A percentile compares a stretch with the other conserved stretches of the same genome.
Evolutionary conservation across 805 yeast genomes (phyloP).

Genomic region (Ogataea neopini): DNA sequence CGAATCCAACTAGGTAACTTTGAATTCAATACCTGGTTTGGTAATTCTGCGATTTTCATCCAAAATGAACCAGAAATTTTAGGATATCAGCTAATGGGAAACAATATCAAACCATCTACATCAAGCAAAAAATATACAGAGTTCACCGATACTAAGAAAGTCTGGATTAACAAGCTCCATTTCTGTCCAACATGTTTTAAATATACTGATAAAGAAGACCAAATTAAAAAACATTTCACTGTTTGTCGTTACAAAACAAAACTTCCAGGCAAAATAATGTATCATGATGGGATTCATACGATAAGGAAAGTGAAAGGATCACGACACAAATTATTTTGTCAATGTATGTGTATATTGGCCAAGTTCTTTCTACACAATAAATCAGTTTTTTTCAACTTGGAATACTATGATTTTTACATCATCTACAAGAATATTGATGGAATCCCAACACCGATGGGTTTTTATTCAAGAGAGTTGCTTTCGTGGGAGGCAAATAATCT

Average conservation of each 20-base stretch:
- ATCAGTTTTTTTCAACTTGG: constrained; percentile 79
- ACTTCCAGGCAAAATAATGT: constrained; percentile 70
- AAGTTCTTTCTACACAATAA: constrained; percentile 88
- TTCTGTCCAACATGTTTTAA: constrained; percentile 87
- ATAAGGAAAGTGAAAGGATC: constrained; percentile 72
- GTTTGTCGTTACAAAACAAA: constrained; percentile 41
- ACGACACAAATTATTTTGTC: constrained; percentile 68
- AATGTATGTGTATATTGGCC: constrained; percentile 79
- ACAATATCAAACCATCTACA: constrained; percentile 21
- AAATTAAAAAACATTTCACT: constrained; percentile 51
- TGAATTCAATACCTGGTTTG: constrained; percentile 83
- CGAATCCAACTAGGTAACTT: constrained; percentile 67
- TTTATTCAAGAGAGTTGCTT: constrained; percentile 82
- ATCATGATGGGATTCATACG: constrained; percentile 54
- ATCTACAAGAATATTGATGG: constrained; percentile 53
- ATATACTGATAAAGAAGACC: constrained; percentile 53
- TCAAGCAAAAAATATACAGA: constrained; percentile 21
- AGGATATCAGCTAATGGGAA: constrained; percentile 42
- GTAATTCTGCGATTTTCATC: constrained; percentile 73
- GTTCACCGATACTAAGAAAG: constrained; percentile 21
- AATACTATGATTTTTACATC: constrained; percentile 77
- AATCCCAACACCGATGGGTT: constrained; percentile 71
- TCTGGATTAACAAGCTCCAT: constrained; percentile 62
- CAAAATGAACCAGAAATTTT: constrained; percentile 44
- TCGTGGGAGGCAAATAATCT: constrained; percentile 82